Conservation (phyloP, 495 filamentous ascomycete species). For the Tetracladium setigerum region DNA sequence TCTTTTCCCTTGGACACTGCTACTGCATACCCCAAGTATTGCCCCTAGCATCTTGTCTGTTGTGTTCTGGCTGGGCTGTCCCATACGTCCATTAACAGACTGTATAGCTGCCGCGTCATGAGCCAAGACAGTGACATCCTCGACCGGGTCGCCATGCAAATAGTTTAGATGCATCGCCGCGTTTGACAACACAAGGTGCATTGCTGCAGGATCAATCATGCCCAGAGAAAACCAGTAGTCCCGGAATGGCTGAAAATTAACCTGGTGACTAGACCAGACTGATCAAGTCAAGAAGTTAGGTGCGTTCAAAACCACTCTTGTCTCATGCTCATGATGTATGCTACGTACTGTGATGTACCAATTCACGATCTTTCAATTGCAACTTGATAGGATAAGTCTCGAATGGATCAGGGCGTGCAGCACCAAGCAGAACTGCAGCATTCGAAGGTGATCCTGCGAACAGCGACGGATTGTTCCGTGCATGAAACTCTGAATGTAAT, state of each 20-base stretch:
- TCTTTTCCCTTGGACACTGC: neutral
- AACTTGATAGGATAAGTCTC: neutral
- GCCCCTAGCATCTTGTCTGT: slow-evolving; percentile 1
- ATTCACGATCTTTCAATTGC: neutral
- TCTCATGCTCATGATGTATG: neutral
- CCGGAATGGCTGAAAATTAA: slow-evolving; percentile 5
- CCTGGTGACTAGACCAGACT: slow-evolving; percentile 5
- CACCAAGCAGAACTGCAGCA: neutral
- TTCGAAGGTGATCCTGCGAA: neutral
- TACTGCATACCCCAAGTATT: slow-evolving; percentile 1
- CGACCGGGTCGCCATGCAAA: neutral
- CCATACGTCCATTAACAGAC: neutral
- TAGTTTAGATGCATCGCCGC: slow-evolving; percentile 1
- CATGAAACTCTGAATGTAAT: neutral
- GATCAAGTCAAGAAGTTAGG: no score
- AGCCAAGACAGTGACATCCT: neutral
- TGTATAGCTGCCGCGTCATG: neutral
- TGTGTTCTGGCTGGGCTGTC: neutral
- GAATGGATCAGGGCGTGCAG: neutral
- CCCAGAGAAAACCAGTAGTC: slow-evolving; percentile 10
- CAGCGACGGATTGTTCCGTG: no score
- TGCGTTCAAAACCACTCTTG: neutral
- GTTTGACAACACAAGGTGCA: slow-evolving; percentile 12
- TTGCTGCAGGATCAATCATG: slow-evolving; percentile 9
- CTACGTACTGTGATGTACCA: neutral